Base-by-base conservation (phyloP, 495 filamentous ascomycete genomes). In the Pseudevernia furfuracea region DNA sequence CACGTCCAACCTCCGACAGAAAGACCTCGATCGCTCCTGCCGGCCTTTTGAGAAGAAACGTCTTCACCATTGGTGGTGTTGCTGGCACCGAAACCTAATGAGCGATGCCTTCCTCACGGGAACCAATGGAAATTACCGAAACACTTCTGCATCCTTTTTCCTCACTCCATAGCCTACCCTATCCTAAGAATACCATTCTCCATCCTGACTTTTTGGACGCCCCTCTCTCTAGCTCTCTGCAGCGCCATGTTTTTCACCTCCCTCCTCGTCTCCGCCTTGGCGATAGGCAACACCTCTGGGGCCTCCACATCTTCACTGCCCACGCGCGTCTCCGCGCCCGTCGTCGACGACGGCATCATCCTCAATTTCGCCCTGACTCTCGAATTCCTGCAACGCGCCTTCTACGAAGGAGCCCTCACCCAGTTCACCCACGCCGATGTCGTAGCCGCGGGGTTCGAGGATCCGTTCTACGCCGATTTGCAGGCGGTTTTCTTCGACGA, bases 361-460 rank as follows among this genome's bases (percentile, higher is more conserved):
- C 61, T 66, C 56, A 74, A 71, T 55, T 74, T 70, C n/a, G 68
- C 73, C 32, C 65, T 75, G 9, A 74, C 73, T 60, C 66, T 76
- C 44, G 73, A 76, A 63, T 73, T 77, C 77, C 63, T 8, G 34
- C 34, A 36, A 8, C 34, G 34, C 34, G 34, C 34, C 34, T 8
- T 36, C 34, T 87, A 87, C 69, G 71, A 75, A 32, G 70, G 82
- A 66, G 83, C 79, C 19, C 74, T 86, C 3, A 71, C 78, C 61
- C 82, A 81, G 57, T 85, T 83, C 71, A 74, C 74, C 21, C 67
- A 78, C 37, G 63, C 68, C 0, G 75, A 82, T 62, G 87, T 87
- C 70, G 52, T 71, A 6, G 73, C 71, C 6, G 79, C 83, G 21
- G 82, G 83, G 23, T 80, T 80, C 67, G 59, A 73, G 23, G 64